Base-by-base conservation (phyloP, 2,329 filamentous ascomycete genomes). In the Fusarium illudens region DNA sequence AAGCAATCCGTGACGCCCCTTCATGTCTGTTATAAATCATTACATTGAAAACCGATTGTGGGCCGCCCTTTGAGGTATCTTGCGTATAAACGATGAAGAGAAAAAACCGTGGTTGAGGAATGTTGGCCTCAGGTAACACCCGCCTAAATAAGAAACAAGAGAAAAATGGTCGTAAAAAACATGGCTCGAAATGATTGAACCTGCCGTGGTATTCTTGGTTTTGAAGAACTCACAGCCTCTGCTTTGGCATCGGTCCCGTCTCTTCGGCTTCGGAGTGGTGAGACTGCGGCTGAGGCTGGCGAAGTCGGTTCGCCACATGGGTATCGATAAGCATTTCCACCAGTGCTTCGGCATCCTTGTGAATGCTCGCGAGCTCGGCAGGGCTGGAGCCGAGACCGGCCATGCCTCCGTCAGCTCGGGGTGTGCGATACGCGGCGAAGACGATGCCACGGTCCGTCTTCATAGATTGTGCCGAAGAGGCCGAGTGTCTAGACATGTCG, bases 401-500 rank as follows among this genome's bases (percentile, higher is more conserved):
- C 37, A 77, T 76, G 29, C 72, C 74, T 15, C 78, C 78, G 22
- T 80, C 80, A 8, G 72, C 73, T 39, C 78, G 77, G 15, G 84
- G 83, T 64, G 83, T 83, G 20, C 84, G 80, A 67, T 87, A 87
- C 0, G 84, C 86, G 1, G 85, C 85, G 57, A 88, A 88, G 6
- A 87, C 82, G 60, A 88, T 84, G 46, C 85, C 86, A 30, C 84
- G 80, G 67, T 86, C 82, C 53, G 80, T 79, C 60, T 64, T 70
- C 62, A 68, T 55, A 61, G 73, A 33, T 62, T 55, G 32, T 55
- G 71, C 32, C 59, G 67, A 55, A 10, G 73, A 74, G 13, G 73
- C 70, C 13, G 73, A 75, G 44, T 60, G 72, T 52, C 68, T 72
- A 25, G 62, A 66, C 30, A 70, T 68, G 39, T 69, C 67, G 6